Evolutionary conservation across 2,329 filamentous ascomycete genomes (phyloP).

Genomic region (Nigrospora oryzae): DNA sequence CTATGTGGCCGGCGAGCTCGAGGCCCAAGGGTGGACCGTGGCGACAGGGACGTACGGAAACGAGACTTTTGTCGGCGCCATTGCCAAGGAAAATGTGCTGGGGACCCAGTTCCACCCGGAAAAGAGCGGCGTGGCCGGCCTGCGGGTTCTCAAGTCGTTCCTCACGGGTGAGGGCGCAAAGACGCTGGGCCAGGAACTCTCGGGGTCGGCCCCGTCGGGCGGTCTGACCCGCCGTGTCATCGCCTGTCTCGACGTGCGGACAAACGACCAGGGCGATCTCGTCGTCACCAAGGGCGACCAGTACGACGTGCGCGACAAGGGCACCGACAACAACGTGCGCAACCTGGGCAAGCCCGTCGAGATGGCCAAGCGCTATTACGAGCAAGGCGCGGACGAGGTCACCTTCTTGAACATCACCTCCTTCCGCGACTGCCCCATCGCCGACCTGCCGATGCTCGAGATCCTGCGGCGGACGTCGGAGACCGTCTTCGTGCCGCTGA

Average conservation of each 20-base stretch:
- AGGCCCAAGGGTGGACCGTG: conserved; percentile 81
- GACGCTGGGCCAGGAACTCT: conserved; percentile 30
- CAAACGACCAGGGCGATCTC: conserved; percentile 89
- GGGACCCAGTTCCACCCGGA: conserved; percentile 97
- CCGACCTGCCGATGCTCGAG: conserved; percentile 93
- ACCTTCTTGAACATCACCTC: conserved; percentile 98
- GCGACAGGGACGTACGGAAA: conserved; percentile 81
- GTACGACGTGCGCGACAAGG: conserved; percentile 94
- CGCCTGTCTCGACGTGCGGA: conserved; percentile 89
- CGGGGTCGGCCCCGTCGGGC: conserved; percentile 32
- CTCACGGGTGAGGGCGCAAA: conserved; percentile 60
- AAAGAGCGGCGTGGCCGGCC: conserved; percentile 85
- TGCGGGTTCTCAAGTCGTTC: conserved; percentile 79
- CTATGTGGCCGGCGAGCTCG: conserved; percentile 65
- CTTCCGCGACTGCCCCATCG: conserved; percentile 89
- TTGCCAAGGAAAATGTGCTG: conserved; percentile 77
- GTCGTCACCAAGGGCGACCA: conserved; percentile 98
- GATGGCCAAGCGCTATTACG: conserved; percentile 88
- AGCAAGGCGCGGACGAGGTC: conserved; percentile 92
- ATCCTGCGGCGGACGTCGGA: conserved; percentile 77
- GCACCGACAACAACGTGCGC: conserved; percentile 58
- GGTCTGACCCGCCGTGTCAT: conserved; percentile 90
- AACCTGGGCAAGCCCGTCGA: conserved; percentile 97
- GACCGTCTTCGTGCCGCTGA: conserved; percentile 92
- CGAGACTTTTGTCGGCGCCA: conserved; percentile 85